These are phyloP conservation scores for Zygoascus hellenicus DNA, from an alignment of 1,139 yeast genomes.

Conservation along the genomic window DNA sequence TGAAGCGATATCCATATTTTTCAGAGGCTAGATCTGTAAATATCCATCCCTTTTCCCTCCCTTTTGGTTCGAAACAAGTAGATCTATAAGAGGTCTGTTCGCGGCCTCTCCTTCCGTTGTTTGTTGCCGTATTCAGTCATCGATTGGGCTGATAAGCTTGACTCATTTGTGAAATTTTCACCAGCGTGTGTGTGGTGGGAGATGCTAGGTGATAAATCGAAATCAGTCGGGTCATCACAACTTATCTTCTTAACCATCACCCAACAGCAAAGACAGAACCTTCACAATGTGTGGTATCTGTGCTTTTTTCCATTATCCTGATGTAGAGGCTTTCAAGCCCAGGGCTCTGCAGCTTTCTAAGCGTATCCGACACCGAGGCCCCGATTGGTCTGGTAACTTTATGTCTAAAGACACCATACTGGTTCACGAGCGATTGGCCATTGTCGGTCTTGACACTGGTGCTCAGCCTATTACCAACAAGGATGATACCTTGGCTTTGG, in stretches of 20 bases:
- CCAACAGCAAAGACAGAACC: not conserved
- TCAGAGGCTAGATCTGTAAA: no score
- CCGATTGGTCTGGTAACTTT: conserved; percentile 96
- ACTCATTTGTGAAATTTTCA: conserved; percentile 8
- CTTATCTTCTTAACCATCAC: not conserved
- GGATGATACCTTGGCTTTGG: conserved; percentile 66
- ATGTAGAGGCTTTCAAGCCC: conserved; percentile 73
- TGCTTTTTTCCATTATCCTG: conserved; percentile 81
- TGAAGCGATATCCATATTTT: no score
- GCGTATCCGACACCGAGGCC: conserved; percentile 95
- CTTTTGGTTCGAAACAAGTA: no score
- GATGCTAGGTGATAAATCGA: not conserved
- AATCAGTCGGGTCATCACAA: not conserved
- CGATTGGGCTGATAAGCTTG: conserved; percentile 3
- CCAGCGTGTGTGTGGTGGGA: not conserved
- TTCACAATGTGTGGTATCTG: conserved; percentile 89
- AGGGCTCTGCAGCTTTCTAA: conserved; percentile 86
- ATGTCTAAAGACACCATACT: conserved; percentile 69
- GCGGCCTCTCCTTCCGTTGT: no score
- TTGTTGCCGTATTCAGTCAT: no score
- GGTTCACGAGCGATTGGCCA: conserved; percentile 93
- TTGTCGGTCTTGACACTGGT: conserved; percentile 85
- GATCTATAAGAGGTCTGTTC: no score
- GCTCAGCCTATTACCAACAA: conserved; percentile 91
- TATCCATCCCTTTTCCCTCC: no score